These are phyloP conservation scores for Arachis stenosperma DNA, from an alignment of 306 rosid genomes.

Conservation along the genomic window DNA sequence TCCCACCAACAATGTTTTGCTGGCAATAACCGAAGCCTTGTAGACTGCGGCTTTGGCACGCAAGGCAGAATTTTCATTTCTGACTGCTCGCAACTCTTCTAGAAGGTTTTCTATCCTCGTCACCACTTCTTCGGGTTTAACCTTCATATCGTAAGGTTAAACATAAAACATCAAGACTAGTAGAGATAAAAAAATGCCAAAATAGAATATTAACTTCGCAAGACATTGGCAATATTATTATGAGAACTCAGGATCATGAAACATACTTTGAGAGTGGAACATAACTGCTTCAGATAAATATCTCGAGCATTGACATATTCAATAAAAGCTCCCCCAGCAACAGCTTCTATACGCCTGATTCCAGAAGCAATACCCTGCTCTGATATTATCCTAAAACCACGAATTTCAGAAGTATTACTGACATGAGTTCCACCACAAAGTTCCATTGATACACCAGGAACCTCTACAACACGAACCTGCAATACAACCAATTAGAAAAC, in stretches of 20 bases:
- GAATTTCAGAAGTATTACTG: conserved; percentile 85
- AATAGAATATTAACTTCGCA: conserved; percentile 22
- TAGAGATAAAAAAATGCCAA: conserved; percentile 17
- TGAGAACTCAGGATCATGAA: conserved; percentile 28
- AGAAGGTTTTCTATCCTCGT: conserved; percentile 76
- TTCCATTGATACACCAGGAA: conserved; percentile 96
- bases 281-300: conserved; percentile 70
- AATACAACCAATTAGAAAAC: conserved; percentile 40
- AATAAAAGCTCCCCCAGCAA: conserved; percentile 93
- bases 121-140: conserved; percentile 88
- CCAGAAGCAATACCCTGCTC: conserved; percentile 99
- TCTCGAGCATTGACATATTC: conserved; percentile 86
- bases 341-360: conserved; percentile 92
- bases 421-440: conserved; percentile 99
- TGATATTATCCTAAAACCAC: conserved; percentile 87
- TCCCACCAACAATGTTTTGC: conserved; percentile 69
- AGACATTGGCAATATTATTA: conserved; percentile 12
- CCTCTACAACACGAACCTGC: conserved; percentile 97
- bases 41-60: conserved; percentile 78
- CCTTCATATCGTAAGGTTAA: conserved; percentile 55
- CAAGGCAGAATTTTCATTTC: conserved; percentile 73
- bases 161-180: conserved; percentile 15
- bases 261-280: conserved; percentile 88
- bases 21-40: conserved; percentile 75
- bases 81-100: conserved; percentile 72